Evolutionary conservation across 345 rosid species (phyloP).

Genomic region (Ailanthus altissimus): DNA sequence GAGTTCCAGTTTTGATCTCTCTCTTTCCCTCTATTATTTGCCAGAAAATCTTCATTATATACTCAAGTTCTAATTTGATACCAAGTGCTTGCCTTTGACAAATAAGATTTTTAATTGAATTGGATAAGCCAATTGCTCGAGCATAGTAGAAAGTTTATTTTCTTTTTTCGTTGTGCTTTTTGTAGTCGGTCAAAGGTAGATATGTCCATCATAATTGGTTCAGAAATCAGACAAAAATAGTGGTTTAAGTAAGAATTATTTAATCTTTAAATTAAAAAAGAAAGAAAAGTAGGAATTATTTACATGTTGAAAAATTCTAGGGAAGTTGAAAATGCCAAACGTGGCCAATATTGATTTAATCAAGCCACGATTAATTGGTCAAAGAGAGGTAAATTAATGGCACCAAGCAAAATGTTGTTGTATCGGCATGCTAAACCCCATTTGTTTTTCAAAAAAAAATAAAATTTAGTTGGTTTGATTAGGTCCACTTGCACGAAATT

Average conservation of each 20-base stretch:
- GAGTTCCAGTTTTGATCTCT: conserved; percentile 50
- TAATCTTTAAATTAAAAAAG: too few relatives aligned
- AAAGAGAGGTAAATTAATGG: background rate
- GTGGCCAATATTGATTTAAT: background rate
- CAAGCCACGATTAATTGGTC: background rate
- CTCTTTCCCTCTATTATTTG: background rate
- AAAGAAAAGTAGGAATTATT: too few relatives aligned
- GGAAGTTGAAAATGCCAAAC: too few relatives aligned
- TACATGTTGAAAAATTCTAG: too few relatives aligned
- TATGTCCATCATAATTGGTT: background rate
- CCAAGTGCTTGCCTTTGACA: background rate
- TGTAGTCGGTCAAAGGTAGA: background rate
- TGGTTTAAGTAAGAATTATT: background rate
- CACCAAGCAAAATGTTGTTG: background rate
- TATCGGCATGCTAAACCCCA: background rate
- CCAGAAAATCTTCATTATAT: background rate
- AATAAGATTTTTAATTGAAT: background rate
- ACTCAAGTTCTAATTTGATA: too few relatives aligned
- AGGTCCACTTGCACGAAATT: background rate
- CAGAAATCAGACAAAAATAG: background rate
- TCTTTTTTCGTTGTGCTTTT: background rate
- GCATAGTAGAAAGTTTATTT: background rate
- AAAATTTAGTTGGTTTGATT: background rate
- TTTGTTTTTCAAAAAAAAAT: too few relatives aligned
- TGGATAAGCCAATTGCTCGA: background rate